phyloP scores from a whole-genome alignment of 169 alveolate genomes.

The Eimeria mitis region DNA sequence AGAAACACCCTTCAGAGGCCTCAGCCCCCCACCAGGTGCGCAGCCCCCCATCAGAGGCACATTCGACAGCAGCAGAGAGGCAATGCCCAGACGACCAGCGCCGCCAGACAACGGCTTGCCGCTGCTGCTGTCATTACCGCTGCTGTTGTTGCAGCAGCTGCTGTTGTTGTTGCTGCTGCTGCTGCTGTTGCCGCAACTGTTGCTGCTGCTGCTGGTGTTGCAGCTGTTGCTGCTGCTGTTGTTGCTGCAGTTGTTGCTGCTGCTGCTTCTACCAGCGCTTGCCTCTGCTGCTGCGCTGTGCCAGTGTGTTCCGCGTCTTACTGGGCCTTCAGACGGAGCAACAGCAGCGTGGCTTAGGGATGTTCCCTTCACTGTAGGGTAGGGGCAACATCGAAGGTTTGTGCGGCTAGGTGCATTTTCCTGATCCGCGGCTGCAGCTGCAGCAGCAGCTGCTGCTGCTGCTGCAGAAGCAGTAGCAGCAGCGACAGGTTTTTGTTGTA shows the following conservation, averaged over 20 bases:
- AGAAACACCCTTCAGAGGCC: neutral
- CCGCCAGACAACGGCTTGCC: neutral
- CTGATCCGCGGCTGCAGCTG: neutral
- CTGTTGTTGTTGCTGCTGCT: no score
- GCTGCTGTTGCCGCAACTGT: neutral
- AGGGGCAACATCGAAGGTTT: slow-evolving; percentile 14
- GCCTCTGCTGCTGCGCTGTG: slow-evolving; percentile 10
- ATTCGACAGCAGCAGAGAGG: slow-evolving; percentile 35
- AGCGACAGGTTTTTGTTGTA: neutral
- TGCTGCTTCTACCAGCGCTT: neutral
- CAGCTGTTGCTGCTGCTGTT: neutral
- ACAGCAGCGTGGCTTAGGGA: neutral
- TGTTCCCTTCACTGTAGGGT: slow-evolving; percentile 1
- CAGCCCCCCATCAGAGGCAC: neutral
- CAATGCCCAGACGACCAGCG: neutral
- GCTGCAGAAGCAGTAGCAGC: slow-evolving; percentile 3
- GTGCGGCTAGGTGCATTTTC: slow-evolving; percentile 35
- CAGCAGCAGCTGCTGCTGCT: neutral
- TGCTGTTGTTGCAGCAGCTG: no score
- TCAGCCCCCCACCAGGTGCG: no score
- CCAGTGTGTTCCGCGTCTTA: neutral
- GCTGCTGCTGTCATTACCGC: slow-evolving; percentile 25
- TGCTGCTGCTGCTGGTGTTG: neutral
- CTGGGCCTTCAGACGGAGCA: neutral
- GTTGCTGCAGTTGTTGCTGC: slow-evolving; percentile 20